Base-by-base conservation (phyloP, 2,329 filamentous ascomycete species). In the Arachnopeziza araneosa region DNA sequence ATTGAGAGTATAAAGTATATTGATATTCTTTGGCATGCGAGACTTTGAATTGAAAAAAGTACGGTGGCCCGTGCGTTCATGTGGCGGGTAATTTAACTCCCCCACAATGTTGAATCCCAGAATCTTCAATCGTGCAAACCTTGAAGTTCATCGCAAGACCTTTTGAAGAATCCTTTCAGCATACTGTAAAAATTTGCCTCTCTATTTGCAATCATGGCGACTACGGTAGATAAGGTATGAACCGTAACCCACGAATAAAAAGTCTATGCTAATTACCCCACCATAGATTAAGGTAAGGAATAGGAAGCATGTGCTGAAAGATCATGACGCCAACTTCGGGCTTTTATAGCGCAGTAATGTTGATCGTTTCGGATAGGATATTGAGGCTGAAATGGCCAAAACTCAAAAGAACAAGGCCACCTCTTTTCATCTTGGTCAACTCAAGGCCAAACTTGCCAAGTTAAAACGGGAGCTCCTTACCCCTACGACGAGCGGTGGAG, bases 351-450 rank as follows among this genome's bases (percentile, higher is more conserved):
- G 24, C 22, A 26, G 21, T n/a, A 49, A 12, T 24, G 54, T 23
- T 26, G 23, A 44, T 21, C 7, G 23, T 2, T 9, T 22, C 24
- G 10, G 26, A 5, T 50, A 56, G 54, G 90, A 93, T 72, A 90
- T 97, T 77, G 93, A 97, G 89, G 79, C 88, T 80, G 93, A 97
- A 88, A 97, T 97, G 93, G 91, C 92, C 80, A 85, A 85, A 78
- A 97, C 93, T 72, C 93, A 98, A 77, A 97, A 97, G 80, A 97
- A 97, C 78, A 97, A 97, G 80, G 90, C 89, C 57, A 96, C 92
- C 14, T 93, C 91, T 54, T 96, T 87, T 76, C 93, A 97, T 83
- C 80, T 97, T 76, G 92, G 91, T 77, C 93, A 98, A 78, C 80
- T 99, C 69, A 99, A 99, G 79, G 95, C 95, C 67, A 99, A 99